Evolutionary conservation across 2,329 filamentous ascomycete species (phyloP), one percentile per base, ranked within the genome.

Genomic region (Colletotrichum coccodes): DNA sequence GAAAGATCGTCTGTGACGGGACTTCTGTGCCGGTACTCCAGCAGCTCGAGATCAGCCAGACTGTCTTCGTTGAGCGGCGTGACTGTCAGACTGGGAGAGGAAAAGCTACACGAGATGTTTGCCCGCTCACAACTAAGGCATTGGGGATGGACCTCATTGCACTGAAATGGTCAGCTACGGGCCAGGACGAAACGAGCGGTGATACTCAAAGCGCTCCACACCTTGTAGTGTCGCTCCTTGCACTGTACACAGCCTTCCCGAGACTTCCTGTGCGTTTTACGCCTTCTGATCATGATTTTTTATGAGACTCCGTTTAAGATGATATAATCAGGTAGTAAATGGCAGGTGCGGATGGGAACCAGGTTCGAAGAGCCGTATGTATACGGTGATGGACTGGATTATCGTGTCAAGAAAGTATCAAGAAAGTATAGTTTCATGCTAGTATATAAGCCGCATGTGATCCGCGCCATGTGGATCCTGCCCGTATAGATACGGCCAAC

Each of bases 161-260:
- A 60, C 58, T 60, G 11, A 9, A 21, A 7, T 21, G 12, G 14
- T 60, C 30, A 52, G 58, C 32, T 28, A 7, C 6, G 21, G 4
- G 3, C 1, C 38, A 6, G 5, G n/a, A 42, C 16, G 18, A n/a
- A n/a, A n/a, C n/a, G n/a, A n/a, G n/a, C 21, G 9, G 40, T 3
- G 3, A 32, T n/a, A 21, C 5, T 28, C n/a, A 6, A 14, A 38
- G 30, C 11, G 12, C 57, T 16, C 30, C 11, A 32, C 52, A 60
- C 58, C 58, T 60, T 60, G 32, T 32, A n/a, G 32, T 60, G 58
- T 14, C 58, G 44, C 58, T 60, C 58, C 7, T 60, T 60, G 58
- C 58, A 46, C 21, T 54, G n/a, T 2, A 26, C 1, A 68, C 69
- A 60, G 12, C 58, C 58, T 4, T 40, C 58, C 30, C 46, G 46